Evolutionary conservation across 75 land plant species (phyloP), one percentile per base, ranked within the genome.

Genomic region (Sequoiadendron giganteum): DNA sequence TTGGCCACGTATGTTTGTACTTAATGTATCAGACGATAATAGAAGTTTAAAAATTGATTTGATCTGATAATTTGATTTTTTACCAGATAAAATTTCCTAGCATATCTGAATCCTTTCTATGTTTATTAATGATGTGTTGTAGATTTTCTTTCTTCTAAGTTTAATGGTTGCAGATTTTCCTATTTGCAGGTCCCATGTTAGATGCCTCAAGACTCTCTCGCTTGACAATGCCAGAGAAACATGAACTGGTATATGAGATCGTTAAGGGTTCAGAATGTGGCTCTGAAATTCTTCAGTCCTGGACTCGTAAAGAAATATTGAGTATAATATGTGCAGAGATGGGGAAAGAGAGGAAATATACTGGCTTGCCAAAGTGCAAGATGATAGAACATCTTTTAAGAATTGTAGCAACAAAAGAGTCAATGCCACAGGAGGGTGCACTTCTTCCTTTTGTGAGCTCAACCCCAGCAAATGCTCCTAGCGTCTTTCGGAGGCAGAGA

Each of bases 261-360:
- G 93, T 95, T 56, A 88, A 92, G 85, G 88, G 90, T 87, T 56
- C 91, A 18, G 72, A 89, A 52, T 84, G 83, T 86, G 96, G 92
- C 28, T 52, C 86, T 52, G 94, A 95, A 75, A 87, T 90, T 48
- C 92, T 96, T n/a, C 94, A 94, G 55, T 55, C 91, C 82, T 96
- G 95, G 96, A 95, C 92, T 84, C 93, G 97, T 10, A 90, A 89
- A 83, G 96, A 96, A 47, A 87, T 96, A 76, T 39, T 95, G 72
- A 87, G 92, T 87, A 87, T 96, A 40, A 86, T 95, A 2, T 94
- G 94, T 89, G 92, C 91, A n/a, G 96, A 94, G 89, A 89, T 92
- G 90, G 97, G 96, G 54, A 95, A 94, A 87, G 96, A 96, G 81
- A 90, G 95, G 84, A 95, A 95, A 85, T 95, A 93, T 85, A 94